Base-by-base conservation (phyloP, 106 monocot genomes). In the Hemerocallis citrina region DNA sequence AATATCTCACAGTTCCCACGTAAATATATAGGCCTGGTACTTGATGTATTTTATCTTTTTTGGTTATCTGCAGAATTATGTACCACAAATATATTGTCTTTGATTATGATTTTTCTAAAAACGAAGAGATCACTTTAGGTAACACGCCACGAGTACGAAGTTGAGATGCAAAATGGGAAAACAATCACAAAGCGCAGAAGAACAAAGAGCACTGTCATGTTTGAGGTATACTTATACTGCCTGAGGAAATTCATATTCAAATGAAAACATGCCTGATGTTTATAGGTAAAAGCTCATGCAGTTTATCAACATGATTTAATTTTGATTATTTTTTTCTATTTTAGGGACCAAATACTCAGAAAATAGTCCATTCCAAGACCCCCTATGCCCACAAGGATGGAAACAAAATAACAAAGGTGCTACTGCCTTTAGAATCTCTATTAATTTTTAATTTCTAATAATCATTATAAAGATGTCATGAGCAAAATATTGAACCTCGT, bases 131-230 rank as follows among this genome's bases (percentile, higher is more conserved):
- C 52, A 27, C 63, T 74, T 66, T 20, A 98, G 96, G 75, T 88
- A 47, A 88, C 84, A 57, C 87, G 69, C 42, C 91, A 87, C 79
- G 96, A 98, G 72, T 88, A 92, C 79, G 96, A 88, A 80, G 78
- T 92, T 61, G 91, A 96, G 72, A 84, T 83, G 35, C 69, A 81
- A 36, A 81, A 87, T 77, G 87, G 87, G 50, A 73, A 74, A 75
- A 81, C 89, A 63, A 71, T 86, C 22, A 91, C 79, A 59, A 98
- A 88, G 67, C 86, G 84, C 49, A 81, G 76, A 68, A 98, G 78
- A 72, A 79, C 92, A 42, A 92, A 75, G 67, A 91, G 79, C 71
- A 88, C 91, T 56, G 73, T 88, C 27, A 70, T 84, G 78, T 75
- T 88, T 92, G 85, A 71, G 71, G 96, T 88, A 75, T 22, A 21